These are phyloP conservation scores for Sphagnum fallax DNA, from an alignment of 228 moss, liverwort and hornwort genomes.

Conservation along the genomic window DNA sequence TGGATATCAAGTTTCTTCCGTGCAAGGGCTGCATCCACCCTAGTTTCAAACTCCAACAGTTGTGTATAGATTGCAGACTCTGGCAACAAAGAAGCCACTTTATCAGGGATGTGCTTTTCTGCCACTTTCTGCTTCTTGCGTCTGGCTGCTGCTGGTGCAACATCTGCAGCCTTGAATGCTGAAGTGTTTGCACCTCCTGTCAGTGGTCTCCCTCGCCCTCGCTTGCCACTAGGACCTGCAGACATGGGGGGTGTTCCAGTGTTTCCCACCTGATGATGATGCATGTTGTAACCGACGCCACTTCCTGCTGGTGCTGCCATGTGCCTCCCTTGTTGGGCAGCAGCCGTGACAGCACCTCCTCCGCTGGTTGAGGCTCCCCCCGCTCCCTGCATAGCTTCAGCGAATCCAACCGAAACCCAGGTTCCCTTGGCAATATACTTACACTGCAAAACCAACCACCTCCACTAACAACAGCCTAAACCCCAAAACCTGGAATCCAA, in stretches of 20 bases:
- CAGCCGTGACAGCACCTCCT: constrained; percentile 26
- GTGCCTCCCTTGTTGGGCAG: neutral
- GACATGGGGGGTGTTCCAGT: constrained; percentile 2
- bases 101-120: constrained; percentile 49
- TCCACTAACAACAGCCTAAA: too few relatives aligned
- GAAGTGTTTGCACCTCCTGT: constrained; percentile 10
- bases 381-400: constrained; percentile 23
- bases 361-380: constrained; percentile 30
- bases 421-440: too few relatives aligned
- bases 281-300: neutral
- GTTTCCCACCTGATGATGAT: neutral
- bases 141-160: constrained; percentile 34
- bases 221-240: constrained; percentile 19
- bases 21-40: constrained; percentile 41
- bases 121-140: constrained; percentile 58
- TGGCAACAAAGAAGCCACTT: constrained; percentile 46
- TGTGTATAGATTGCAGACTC: constrained; percentile 51
- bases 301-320: constrained; percentile 9
- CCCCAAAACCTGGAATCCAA: too few relatives aligned
- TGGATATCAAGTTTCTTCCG: constrained; percentile 57
- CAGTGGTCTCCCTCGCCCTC: constrained; percentile 23
- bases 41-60: constrained; percentile 41
- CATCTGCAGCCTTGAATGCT: constrained; percentile 33
- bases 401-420: too few relatives aligned
- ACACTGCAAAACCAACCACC: too few relatives aligned